A percentile compares a stretch with the other conserved stretches of the same genome.
These are phyloP conservation scores for Aristolochia contorta DNA, from an alignment of 164 flowering plant genomes.

Conservation along the genomic window DNA sequence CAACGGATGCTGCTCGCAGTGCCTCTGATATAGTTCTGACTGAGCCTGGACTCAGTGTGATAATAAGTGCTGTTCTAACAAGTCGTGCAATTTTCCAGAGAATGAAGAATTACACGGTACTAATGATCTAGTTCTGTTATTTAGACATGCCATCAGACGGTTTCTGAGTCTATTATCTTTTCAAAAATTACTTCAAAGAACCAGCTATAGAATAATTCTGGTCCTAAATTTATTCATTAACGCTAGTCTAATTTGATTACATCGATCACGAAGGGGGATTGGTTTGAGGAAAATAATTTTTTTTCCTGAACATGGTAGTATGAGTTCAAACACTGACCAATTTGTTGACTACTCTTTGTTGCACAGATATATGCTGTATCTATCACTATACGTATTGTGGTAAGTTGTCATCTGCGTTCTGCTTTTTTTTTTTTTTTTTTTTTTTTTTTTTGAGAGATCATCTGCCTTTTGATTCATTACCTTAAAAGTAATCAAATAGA, in stretches of 20 bases:
- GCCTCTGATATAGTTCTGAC: constrained; percentile 67
- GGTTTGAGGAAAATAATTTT: too few relatives aligned
- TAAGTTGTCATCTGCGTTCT: constrained; percentile 28
- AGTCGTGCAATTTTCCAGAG: constrained; percentile 68
- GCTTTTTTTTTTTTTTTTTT: too few relatives aligned
- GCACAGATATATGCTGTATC: constrained; percentile 69
- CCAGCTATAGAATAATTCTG: too few relatives aligned
- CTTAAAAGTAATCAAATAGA: neutral
- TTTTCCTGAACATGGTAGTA: too few relatives aligned
- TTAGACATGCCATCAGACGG: too few relatives aligned
- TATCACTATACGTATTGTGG: constrained; percentile 71
- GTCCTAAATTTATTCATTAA: too few relatives aligned
- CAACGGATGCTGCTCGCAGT: constrained; percentile 65
- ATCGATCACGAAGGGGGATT: too few relatives aligned
- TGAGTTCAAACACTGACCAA: constrained; percentile 2
- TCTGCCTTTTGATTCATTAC: neutral
- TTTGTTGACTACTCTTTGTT: constrained; percentile 1
- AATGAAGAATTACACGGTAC: constrained; percentile 64
- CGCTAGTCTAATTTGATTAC: too few relatives aligned
- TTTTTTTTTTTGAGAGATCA: too few relatives aligned
- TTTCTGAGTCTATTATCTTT: too few relatives aligned
- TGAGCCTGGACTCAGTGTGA: constrained; percentile 68
- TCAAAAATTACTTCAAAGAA: too few relatives aligned
- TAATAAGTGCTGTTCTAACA: constrained; percentile 60
- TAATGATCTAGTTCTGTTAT: neutral